These are phyloP conservation scores for Gamarada debralockiae DNA, from an alignment of 495 filamentous ascomycete genomes.

Conservation along the genomic window DNA sequence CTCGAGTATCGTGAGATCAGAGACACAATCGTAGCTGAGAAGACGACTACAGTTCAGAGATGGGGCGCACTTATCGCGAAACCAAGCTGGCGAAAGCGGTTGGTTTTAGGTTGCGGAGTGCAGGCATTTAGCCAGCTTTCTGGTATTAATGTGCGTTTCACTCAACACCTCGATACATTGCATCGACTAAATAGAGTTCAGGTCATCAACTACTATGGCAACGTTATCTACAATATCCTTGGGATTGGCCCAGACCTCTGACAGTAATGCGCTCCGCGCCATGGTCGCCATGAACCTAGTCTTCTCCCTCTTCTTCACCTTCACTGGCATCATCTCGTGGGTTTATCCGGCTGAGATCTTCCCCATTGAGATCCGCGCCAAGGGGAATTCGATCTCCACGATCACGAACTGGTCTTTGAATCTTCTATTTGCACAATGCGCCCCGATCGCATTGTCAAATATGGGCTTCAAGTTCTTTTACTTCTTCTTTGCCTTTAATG, in stretches of 20 bases:
- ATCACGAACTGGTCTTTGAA: constrained; percentile 61
- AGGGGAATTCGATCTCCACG: constrained; percentile 59
- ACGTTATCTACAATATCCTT: constrained; percentile 44
- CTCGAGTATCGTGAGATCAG: constrained; percentile 44
- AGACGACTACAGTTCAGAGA: constrained; percentile 27
- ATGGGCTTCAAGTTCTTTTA: constrained; percentile 19
- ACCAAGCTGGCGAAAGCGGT: constrained; percentile 40
- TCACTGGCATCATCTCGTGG: constrained; percentile 53
- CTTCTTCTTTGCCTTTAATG: constrained; percentile 19
- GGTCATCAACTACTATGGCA: constrained; percentile 51
- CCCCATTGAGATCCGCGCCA: constrained; percentile 60
- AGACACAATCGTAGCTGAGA: constrained; percentile 38
- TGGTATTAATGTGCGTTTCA: constrained; percentile 47
- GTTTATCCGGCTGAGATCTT: constrained; percentile 66
- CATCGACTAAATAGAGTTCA: no score
- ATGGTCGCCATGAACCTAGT: constrained; percentile 56
- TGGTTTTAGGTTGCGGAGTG: constrained; percentile 48
- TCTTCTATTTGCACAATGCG: constrained; percentile 58
- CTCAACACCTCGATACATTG: no score
- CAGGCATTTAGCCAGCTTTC: constrained; percentile 51
- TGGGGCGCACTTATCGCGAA: constrained; percentile 44
- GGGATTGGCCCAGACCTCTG: constrained; percentile 36
- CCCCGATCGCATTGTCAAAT: constrained; percentile 46
- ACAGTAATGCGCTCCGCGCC: constrained; percentile 41
- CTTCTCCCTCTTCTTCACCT: constrained; percentile 52